Conservation (phyloP, 192 early-diverging fungal genomes). For the Geranomyces michiganensis region DNA sequence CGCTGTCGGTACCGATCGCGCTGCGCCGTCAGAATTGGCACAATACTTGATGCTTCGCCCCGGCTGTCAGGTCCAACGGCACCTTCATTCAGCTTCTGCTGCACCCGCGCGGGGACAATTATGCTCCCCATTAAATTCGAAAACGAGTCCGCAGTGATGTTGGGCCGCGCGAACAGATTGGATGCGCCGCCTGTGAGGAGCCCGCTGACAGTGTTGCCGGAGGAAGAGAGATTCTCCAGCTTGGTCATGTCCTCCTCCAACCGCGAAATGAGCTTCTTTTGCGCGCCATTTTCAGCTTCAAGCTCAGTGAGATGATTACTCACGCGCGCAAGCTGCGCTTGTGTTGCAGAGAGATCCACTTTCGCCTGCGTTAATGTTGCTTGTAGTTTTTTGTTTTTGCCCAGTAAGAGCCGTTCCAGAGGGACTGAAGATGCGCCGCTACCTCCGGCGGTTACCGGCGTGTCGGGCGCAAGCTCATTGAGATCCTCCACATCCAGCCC, state of each 20-base stretch:
- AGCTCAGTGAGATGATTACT: slow-evolving; percentile 42
- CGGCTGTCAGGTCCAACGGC: slow-evolving; percentile 6
- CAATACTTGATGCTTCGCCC: slow-evolving; percentile 46
- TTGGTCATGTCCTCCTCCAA: slow-evolving; percentile 56
- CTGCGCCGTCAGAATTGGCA: slow-evolving; percentile 87
- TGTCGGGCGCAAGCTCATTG: not conserved
- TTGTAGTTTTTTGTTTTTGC: slow-evolving; percentile 82
- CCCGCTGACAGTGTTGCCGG: too few relatives aligned
- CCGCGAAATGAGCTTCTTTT: slow-evolving; percentile 58
- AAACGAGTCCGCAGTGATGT: slow-evolving; percentile 1
- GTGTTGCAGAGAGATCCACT: slow-evolving; percentile 21
- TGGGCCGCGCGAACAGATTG: too few relatives aligned
- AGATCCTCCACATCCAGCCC: slow-evolving; percentile 8
- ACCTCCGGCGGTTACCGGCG: slow-evolving; percentile 37
- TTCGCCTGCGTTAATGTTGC: slow-evolving; percentile 68
- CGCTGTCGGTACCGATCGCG: slow-evolving; percentile 87
- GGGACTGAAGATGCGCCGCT: slow-evolving; percentile 34
- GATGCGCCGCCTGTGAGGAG: too few relatives aligned
- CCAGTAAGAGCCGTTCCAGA: slow-evolving; percentile 78
- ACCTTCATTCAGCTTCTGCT: not conserved
- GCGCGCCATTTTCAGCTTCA: slow-evolving; percentile 52
- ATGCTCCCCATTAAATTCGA: slow-evolving; percentile 4
- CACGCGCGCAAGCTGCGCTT: not conserved
- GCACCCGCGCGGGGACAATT: slow-evolving; percentile 4
- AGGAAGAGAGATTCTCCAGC: slow-evolving; percentile 32